A percentile compares a stretch with the other conserved stretches of the same genome.
Conservation (phyloP, 1,284 basidiomycete genomes). For the Sanghuangporus weigelae region DNA sequence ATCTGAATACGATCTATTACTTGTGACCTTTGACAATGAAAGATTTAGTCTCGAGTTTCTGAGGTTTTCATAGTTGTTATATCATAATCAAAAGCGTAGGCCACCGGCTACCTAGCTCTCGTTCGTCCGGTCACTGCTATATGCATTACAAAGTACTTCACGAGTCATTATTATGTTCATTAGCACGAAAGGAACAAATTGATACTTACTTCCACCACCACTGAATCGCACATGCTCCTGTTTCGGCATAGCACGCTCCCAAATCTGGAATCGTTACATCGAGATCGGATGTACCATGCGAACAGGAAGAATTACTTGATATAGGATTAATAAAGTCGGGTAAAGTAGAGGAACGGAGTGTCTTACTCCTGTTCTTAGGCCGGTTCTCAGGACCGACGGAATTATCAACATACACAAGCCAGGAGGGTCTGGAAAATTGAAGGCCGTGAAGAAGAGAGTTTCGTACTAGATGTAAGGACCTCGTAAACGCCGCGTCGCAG, state of each 20-base stretch:
- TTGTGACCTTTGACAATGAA: neutral
- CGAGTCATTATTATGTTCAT: neutral
- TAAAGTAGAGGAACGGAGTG: neutral
- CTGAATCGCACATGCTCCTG: constrained; percentile 27
- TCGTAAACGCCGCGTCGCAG: constrained; percentile 30
- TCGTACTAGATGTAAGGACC: constrained; percentile 26
- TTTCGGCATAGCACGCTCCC: constrained; percentile 25
- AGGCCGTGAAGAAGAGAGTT: neutral
- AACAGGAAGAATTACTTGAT: neutral
- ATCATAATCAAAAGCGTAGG: neutral
- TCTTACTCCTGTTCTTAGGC: constrained; percentile 32
- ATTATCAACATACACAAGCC: constrained; percentile 33
- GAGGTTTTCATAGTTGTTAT: neutral
- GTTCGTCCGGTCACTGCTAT: constrained; percentile 23
- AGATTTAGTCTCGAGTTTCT: neutral
- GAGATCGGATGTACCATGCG: constrained; percentile 26
- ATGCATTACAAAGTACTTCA: neutral
- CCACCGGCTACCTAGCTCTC: constrained; percentile 25
- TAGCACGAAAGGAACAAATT: neutral
- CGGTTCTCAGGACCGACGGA: constrained; percentile 29
- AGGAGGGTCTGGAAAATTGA: constrained; percentile 15
- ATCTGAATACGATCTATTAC: neutral
- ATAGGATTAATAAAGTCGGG: neutral
- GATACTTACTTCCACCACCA: constrained; percentile 26
- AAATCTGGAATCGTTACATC: constrained; percentile 28